phyloP scores from a whole-genome alignment of 768 basidiomycete species.

The Tephrocybe sp. region DNA sequence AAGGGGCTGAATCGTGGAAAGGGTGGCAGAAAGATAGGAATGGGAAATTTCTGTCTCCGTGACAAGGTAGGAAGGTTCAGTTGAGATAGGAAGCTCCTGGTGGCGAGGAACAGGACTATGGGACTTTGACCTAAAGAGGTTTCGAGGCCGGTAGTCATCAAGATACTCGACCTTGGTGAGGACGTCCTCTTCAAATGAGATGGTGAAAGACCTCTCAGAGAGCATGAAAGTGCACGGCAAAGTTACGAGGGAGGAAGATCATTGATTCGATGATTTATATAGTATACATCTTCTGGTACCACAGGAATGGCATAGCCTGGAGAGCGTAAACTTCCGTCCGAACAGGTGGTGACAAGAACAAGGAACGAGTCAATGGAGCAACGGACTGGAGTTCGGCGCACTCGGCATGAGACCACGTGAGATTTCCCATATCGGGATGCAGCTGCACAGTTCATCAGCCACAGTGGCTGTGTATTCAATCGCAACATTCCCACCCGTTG shows the following conservation, averaged over 20 bases:
- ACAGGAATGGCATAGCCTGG: neutral
- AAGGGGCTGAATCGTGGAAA: constrained; percentile 21
- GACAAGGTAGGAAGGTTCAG: constrained; percentile 13
- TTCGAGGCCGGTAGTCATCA: constrained; percentile 12
- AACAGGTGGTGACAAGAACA: neutral
- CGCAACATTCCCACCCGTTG: constrained; percentile 7
- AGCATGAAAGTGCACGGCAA: constrained; percentile 1
- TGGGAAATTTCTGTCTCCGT: constrained; percentile 20
- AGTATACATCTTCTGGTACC: too few species aligned
- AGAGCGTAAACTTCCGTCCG: too few species aligned
- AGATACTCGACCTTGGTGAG: constrained; percentile 6
- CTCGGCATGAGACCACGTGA: too few species aligned
- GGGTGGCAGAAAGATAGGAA: constrained; percentile 19
- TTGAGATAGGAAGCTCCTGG: neutral
- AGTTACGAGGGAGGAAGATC: too few species aligned
- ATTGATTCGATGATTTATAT: too few species aligned
- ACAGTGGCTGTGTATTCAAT: constrained; percentile 39
- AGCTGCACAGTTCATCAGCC: constrained; percentile 43
- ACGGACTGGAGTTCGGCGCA: too few species aligned
- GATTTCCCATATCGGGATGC: constrained; percentile 11
- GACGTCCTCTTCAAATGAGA: constrained; percentile 20
- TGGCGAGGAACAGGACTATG: neutral
- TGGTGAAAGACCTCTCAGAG: constrained; percentile 7
- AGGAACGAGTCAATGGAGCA: neutral
- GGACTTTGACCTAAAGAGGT: constrained; percentile 7